Conservation (phyloP, 495 filamentous ascomycete species). For the Aspergillus bridgeri region DNA sequence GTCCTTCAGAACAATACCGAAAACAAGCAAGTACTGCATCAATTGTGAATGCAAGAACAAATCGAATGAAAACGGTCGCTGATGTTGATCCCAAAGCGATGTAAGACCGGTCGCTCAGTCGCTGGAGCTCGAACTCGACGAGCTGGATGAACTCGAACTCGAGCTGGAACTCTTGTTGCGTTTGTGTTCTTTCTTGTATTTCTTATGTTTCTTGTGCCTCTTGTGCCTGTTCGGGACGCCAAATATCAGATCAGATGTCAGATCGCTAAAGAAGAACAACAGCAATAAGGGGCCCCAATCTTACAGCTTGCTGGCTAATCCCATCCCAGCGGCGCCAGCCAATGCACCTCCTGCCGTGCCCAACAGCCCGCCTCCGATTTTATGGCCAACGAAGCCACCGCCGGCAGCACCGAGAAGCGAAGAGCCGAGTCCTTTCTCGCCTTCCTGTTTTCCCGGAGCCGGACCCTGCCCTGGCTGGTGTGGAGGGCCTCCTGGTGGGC, state of each 20-base stretch:
- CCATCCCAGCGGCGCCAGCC: slow-evolving; percentile 43
- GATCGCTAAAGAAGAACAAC: not conserved
- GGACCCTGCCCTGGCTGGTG: slow-evolving; percentile 18
- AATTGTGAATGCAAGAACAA: not conserved
- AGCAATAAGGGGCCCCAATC: slow-evolving; percentile 9
- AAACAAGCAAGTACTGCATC: not conserved
- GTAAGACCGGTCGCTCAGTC: slow-evolving; percentile 6
- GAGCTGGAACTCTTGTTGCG: slow-evolving; percentile 26
- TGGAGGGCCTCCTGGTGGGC: slow-evolving; percentile 10
- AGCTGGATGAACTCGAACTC: slow-evolving; percentile 19
- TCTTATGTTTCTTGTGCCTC: slow-evolving; percentile 35
- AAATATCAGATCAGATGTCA: not conserved
- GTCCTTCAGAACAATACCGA: not conserved
- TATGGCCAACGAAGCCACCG: slow-evolving; percentile 42
- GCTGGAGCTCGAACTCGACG: slow-evolving; percentile 16
- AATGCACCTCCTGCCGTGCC: slow-evolving; percentile 42
- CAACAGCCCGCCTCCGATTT: slow-evolving; percentile 40
- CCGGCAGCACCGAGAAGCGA: slow-evolving; percentile 40
- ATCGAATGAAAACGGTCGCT: not conserved
- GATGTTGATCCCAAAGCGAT: not conserved
- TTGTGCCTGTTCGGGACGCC: slow-evolving; percentile 14
- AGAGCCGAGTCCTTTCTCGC: slow-evolving; percentile 44
- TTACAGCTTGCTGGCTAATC: slow-evolving; percentile 37
- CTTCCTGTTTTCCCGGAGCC: slow-evolving; percentile 21
- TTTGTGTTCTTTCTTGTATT: slow-evolving; percentile 30